Conservation (phyloP, 1,284 basidiomycete species). For the Melampsora abietis-canadensis region DNA sequence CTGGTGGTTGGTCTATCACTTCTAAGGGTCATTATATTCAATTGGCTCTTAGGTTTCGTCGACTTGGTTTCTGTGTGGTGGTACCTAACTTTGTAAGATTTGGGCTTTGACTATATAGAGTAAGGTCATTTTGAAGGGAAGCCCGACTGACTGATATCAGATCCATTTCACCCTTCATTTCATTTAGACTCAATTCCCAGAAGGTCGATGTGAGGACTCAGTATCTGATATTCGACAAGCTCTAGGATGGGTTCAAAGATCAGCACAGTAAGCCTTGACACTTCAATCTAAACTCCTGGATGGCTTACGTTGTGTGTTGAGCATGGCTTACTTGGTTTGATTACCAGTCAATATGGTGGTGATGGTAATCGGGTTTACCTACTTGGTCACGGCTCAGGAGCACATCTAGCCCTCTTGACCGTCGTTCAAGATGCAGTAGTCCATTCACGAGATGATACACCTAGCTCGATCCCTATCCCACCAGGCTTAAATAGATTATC, state of each 20-base stretch:
- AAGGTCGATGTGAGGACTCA: slow-evolving; percentile 51
- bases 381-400: slow-evolving; percentile 52
- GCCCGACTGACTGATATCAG: neutral
- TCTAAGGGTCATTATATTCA: slow-evolving; percentile 50
- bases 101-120: neutral
- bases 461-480: neutral
- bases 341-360: slow-evolving; percentile 50
- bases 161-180: neutral
- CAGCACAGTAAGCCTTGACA: slow-evolving; percentile 44
- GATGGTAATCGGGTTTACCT: slow-evolving; percentile 51
- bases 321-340: too few relatives aligned
- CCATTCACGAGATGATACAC: slow-evolving; percentile 47
- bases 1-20: slow-evolving; percentile 50
- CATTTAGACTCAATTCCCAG: slow-evolving; percentile 51
- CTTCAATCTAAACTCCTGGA: neutral
- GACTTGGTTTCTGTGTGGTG: slow-evolving; percentile 54
- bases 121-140: neutral
- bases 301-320: neutral
- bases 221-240: slow-evolving; percentile 52
- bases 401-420: slow-evolving; percentile 52
- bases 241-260: slow-evolving; percentile 53
- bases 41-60: slow-evolving; percentile 52
- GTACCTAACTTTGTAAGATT: slow-evolving; percentile 51
- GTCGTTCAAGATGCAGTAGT: slow-evolving; percentile 54
- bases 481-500: too few relatives aligned